Conservation (phyloP, 345 rosid genomes). For the Eucalyptus curtisii region DNA sequence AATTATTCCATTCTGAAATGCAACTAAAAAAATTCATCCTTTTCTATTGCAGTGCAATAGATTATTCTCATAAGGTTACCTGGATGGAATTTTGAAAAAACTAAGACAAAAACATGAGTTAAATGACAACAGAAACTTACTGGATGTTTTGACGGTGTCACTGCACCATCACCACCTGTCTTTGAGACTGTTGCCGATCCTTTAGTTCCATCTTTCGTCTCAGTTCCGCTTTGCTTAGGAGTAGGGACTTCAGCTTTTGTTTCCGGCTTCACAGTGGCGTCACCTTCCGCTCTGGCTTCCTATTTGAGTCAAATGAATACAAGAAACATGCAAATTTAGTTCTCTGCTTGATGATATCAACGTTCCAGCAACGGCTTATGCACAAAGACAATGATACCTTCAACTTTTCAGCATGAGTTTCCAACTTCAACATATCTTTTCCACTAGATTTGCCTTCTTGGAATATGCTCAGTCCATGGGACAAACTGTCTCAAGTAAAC, state of each 20-base stretch:
- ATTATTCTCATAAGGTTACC: background rate
- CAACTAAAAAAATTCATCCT: background rate
- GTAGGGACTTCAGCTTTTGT: conserved; percentile 14
- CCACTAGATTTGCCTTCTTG: conserved; percentile 49
- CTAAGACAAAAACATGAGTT: background rate
- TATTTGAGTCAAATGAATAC: background rate
- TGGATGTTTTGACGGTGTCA: conserved; percentile 22
- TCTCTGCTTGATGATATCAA: background rate
- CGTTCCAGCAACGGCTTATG: background rate
- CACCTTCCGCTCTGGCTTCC: conserved; percentile 21
- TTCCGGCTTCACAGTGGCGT: conserved; percentile 18
- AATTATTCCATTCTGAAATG: background rate
- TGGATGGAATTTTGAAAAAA: background rate
- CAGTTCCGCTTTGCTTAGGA: conserved; percentile 27
- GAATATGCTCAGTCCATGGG: conserved; percentile 78
- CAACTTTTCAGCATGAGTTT: conserved; percentile 26
- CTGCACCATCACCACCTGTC: conserved; percentile 17
- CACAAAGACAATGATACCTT: conserved; percentile 12
- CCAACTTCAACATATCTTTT: conserved; percentile 36
- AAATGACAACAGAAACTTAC: conserved; percentile 8
- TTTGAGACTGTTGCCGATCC: conserved; percentile 13
- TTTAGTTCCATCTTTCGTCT: background rate
- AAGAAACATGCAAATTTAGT: background rate
- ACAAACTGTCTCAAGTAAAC: conserved; percentile 39
- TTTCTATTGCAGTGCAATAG: background rate